A percentile compares a stretch with the other conserved stretches of the same genome.
phyloP scores from a whole-genome alignment of 805 yeast genomes.

The Ogataea paraovalis region DNA sequence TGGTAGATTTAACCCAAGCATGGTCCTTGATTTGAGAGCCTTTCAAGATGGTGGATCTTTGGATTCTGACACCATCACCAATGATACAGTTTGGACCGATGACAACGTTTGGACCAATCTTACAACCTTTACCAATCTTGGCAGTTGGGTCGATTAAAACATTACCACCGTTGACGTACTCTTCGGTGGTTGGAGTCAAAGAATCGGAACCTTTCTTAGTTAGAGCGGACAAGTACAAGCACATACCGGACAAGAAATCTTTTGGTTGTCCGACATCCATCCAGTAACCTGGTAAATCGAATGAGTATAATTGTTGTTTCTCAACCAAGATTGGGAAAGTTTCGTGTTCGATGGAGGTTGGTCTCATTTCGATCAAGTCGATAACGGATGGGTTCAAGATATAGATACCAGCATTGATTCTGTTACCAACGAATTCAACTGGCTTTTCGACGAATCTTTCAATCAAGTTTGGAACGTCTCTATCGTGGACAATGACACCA shows the following conservation, averaged over 20 bases:
- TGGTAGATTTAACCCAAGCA: constrained; percentile 96
- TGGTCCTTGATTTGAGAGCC: constrained; percentile 93
- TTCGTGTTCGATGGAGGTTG: constrained; percentile 99
- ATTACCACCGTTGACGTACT: constrained; percentile 82
- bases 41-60: constrained; percentile 87
- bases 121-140: constrained; percentile 84
- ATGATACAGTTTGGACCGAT: constrained; percentile 94
- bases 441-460: constrained; percentile 99
- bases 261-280: constrained; percentile 99
- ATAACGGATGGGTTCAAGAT: constrained; percentile 96
- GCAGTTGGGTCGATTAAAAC: constrained; percentile 95
- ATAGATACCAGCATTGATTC: constrained; percentile 99
- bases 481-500: constrained; percentile 98
- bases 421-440: constrained; percentile 98
- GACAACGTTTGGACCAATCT: constrained; percentile 97
- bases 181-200: constrained; percentile 58
- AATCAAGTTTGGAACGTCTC: constrained; percentile 89
- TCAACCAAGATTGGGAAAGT: constrained; percentile 96
- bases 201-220: constrained; percentile 72
- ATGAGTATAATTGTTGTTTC: constrained; percentile 83
- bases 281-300: constrained; percentile 99
- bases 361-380: constrained; percentile 94
- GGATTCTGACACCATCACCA: constrained; percentile 98
- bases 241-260: constrained; percentile 96
- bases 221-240: constrained; percentile 82